Conservation (phyloP, 805 yeast species). For the Candida ulmi region DNA sequence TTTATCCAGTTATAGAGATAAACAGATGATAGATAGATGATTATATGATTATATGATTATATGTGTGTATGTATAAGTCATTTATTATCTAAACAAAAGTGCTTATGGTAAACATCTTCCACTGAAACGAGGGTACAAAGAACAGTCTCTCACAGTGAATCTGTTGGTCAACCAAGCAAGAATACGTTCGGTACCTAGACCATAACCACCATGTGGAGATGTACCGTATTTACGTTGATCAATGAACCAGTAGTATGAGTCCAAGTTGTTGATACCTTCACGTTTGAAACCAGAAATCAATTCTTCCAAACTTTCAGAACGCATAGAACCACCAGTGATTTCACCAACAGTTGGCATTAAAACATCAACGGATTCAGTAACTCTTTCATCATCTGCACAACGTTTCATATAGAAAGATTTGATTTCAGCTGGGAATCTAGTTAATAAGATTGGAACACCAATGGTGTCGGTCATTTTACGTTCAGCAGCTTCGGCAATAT, state of each 20-base stretch:
- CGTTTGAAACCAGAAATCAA: constrained; percentile 86
- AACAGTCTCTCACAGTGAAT: constrained; percentile 97
- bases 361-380: constrained; percentile 97
- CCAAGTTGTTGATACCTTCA: constrained; percentile 72
- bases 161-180: constrained; percentile 98
- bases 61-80: too few relatives aligned
- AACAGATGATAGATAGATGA: too few relatives aligned
- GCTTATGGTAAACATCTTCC: constrained; percentile 98
- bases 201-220: constrained; percentile 98
- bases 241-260: constrained; percentile 90
- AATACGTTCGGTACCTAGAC: constrained; percentile 96
- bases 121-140: constrained; percentile 94
- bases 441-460: constrained; percentile 87
- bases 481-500: constrained; percentile 99
- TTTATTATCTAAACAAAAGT: too few relatives aligned
- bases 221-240: constrained; percentile 97
- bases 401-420: constrained; percentile 98
- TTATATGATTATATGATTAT: too few relatives aligned
- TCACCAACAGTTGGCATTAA: constrained; percentile 99
- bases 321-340: constrained; percentile 98
- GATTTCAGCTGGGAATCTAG: constrained; percentile 93
- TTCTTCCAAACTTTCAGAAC: constrained; percentile 79
- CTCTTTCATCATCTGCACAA: constrained; percentile 84
- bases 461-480: constrained; percentile 96
- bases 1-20: too few relatives aligned